Base-by-base conservation (phyloP, 192 early-diverging fungal species). In the Chytriomyces sp. region DNA sequence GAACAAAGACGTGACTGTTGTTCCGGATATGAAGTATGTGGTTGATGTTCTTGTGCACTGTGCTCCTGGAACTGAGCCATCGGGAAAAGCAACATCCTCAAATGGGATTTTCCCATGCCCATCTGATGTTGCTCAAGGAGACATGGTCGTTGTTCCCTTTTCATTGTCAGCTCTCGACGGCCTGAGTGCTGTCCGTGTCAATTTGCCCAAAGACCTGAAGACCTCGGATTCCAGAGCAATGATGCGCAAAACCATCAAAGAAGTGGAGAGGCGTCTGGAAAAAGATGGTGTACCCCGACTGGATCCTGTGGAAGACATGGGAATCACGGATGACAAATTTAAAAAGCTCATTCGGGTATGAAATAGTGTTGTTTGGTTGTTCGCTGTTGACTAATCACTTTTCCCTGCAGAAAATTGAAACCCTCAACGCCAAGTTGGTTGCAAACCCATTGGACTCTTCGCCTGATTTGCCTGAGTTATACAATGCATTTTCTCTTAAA, bases 291-390 rank as follows among this genome's bases (percentile, higher is more conserved):
- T 95, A 13, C 97, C 95, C n/a, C 78, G 91, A 26, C 80, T 99
- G 80, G 96, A 99, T 73, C 95, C 97, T 13, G 81, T 96, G 46
- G 86, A 89, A 49, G 93, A 99, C 71, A 96, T 97, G 93, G 83
- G 86, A 28, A 95, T 99, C 73, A 89, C 80, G 50, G 95, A 96
- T 60, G 85, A 88, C 62, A 88, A 75, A 5, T 95, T 96, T 78
- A 86, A 90, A 67, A 91, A 91, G 69, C 85, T 95, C 6, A 80
- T 94, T 16, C 59, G 84, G 64, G 89, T 91, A 77, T 53, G 82
- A 66, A 11, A 45, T 64, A 0, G 1, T 35, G 24, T 8, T n/a
- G n/a, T 49, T 67, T 13, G 1, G 3, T 35, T 64, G 72, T 44
- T 23, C 2, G 18, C 16, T 28, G 62, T 48, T 45, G 5, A 28